A percentile compares a stretch with the other conserved stretches of the same genome.
Conservation (phyloP, 1,139 yeast genomes). For the Candida glucosophila region DNA sequence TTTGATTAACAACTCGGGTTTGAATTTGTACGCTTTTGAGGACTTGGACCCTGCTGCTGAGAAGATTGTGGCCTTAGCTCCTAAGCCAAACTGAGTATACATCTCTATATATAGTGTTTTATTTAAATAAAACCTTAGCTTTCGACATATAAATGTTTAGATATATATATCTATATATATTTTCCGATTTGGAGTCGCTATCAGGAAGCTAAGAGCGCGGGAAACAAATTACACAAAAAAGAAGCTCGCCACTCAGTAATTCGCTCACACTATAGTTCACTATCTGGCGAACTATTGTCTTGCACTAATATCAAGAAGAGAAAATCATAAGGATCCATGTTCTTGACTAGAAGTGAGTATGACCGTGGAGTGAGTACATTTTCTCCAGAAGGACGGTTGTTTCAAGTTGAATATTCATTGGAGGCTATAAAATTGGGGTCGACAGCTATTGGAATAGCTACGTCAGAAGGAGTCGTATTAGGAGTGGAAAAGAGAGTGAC, state of each 20-base stretch:
- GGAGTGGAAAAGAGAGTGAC: constrained; percentile 98
- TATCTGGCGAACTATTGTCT: too few relatives aligned
- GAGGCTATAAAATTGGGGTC: constrained; percentile 97
- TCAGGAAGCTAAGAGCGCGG: too few relatives aligned
- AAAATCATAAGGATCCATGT: too few relatives aligned
- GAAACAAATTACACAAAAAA: too few relatives aligned
- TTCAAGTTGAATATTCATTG: constrained; percentile 95
- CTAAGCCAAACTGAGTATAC: too few relatives aligned
- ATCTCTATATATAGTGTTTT: too few relatives aligned
- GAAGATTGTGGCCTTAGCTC: constrained; percentile 74
- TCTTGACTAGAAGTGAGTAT: constrained; percentile 96
- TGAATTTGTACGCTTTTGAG: constrained; percentile 84
- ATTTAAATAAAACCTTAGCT: too few relatives aligned
- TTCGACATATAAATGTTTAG: too few relatives aligned
- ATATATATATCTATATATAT: too few relatives aligned
- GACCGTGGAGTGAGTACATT: constrained; percentile 98
- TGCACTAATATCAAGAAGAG: too few relatives aligned
- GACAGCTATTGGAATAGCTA: constrained; percentile 94
- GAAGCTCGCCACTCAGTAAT: too few relatives aligned
- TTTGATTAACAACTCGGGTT: constrained; percentile 80
- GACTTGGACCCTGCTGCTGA: constrained; percentile 97
- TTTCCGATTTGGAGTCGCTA: constrained; percentile 3
- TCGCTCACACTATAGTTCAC: too few relatives aligned
- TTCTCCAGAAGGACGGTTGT: constrained; percentile 97
- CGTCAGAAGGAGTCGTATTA: constrained; percentile 92